Evolutionary conservation across 2,329 filamentous ascomycete species (phyloP).

Genomic region (Plectosphaerella cucumerina): DNA sequence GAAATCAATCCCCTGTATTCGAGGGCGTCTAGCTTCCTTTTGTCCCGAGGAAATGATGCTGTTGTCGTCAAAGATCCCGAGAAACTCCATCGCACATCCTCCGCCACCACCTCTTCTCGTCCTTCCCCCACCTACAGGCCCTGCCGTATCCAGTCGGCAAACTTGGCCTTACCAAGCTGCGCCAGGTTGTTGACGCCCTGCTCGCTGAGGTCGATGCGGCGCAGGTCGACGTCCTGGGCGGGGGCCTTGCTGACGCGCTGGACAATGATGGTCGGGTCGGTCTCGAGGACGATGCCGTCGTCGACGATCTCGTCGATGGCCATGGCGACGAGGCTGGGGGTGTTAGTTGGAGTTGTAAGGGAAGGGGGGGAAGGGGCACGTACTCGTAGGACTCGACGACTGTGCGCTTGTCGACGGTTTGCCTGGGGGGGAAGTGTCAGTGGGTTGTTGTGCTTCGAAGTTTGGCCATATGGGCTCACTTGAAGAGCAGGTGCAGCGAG

Average conservation of each 20-base stretch:
- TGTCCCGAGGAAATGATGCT: neutral
- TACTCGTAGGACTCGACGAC: constrained; percentile 87
- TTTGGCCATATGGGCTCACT: constrained; percentile 51
- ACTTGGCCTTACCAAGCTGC: constrained; percentile 87
- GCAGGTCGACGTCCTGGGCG: constrained; percentile 83
- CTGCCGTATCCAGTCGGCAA: constrained; percentile 87
- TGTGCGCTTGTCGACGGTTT: constrained; percentile 94
- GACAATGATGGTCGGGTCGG: constrained; percentile 89
- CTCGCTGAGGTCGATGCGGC: constrained; percentile 92
- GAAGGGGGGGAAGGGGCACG: neutral
- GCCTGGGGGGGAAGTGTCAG: constrained; percentile 47
- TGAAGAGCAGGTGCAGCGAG: constrained; percentile 84
- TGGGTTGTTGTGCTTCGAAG: neutral
- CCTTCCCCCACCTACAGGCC: constrained; percentile 55
- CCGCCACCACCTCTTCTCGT: constrained; percentile 2
- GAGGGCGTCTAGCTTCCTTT: constrained; percentile 7
- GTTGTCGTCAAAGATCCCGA: constrained; percentile 5
- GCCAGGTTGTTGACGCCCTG: constrained; percentile 92
- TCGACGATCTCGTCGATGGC: constrained; percentile 94
- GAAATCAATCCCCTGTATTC: constrained; percentile 15
- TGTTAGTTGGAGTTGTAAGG: neutral
- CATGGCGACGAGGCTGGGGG: constrained; percentile 65
- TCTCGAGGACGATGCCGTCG: constrained; percentile 95
- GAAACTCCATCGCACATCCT: constrained; percentile 9
- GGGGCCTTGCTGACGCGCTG: constrained; percentile 91